These are phyloP conservation scores for Mucor piriformis DNA, from an alignment of 371 early-diverging fungal species.

Conservation along the genomic window DNA sequence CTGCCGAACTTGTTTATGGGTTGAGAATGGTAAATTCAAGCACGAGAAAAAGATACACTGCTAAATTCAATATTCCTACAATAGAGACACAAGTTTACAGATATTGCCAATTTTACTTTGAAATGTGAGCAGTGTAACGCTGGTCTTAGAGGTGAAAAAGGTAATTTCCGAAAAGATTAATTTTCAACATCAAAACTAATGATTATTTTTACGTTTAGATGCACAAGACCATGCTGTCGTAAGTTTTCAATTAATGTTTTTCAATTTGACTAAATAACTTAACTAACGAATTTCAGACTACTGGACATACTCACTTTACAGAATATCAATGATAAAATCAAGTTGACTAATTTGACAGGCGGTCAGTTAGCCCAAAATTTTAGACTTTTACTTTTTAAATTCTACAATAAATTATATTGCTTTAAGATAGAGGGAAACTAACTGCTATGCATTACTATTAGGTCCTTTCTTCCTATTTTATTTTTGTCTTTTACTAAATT, in stretches of 20 bases:
- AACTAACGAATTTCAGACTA: slow-evolving; percentile 8
- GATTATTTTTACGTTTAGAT: slow-evolving; percentile 22
- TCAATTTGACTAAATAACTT: neutral
- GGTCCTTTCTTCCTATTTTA: too few relatives aligned
- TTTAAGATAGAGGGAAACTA: too few relatives aligned
- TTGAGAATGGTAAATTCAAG: slow-evolving; percentile 46
- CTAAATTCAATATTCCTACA: neutral
- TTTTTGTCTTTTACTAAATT: too few relatives aligned
- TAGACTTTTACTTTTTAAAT: too few relatives aligned
- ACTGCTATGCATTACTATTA: too few relatives aligned
- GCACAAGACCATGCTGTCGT: slow-evolving; percentile 37
- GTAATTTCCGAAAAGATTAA: slow-evolving; percentile 26
- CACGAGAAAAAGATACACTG: neutral
- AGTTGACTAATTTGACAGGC: too few relatives aligned
- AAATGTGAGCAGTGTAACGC: slow-evolving; percentile 53
- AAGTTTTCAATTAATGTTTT: neutral
- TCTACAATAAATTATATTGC: too few relatives aligned
- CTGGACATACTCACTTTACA: slow-evolving; percentile 34
- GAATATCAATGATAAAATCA: slow-evolving; percentile 35
- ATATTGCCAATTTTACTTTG: slow-evolving; percentile 61
- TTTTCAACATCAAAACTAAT: too few relatives aligned
- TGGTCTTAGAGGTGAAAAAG: slow-evolving; percentile 64
- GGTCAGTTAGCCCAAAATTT: too few relatives aligned
- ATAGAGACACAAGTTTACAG: slow-evolving; percentile 60
- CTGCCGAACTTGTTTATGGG: slow-evolving; percentile 40